Evolutionary conservation across 2,329 filamentous ascomycete genomes (phyloP), one percentile per base, ranked within the genome.

Genomic region (Pestalotiopsis sp.): DNA sequence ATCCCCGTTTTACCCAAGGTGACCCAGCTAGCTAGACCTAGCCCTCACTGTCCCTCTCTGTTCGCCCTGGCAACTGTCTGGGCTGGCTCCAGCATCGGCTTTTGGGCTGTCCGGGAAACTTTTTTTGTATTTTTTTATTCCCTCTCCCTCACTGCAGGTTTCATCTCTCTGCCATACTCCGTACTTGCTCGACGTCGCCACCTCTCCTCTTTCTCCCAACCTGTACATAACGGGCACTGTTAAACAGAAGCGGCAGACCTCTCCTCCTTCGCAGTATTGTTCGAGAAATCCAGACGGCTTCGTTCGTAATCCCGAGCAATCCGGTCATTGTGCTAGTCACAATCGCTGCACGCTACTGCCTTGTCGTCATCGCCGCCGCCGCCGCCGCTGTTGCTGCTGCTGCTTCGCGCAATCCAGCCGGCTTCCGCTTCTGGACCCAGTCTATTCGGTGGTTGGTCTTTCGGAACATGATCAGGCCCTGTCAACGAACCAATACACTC

Each of bases 391-490:
- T 17, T 36, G 25, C 59, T 38, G 20, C 31, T 62, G 55, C 64
- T 20, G 60, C 71, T 71, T 69, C 68, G 71, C 72, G 71, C 72
- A 72, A 72, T 74, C 71, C 71, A 72, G 68, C 74, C 70, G 71
- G 72, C 75, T 75, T 72, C 74, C 71, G 72, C 72, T 71, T 72
- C 59, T 62, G 59, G 59, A 62, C 72, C 52, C 52, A 74, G 69
- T 67, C 72, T 72, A 65, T 70, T 69, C 71, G 71, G 72, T 77
- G 74, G 74, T 76, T 76, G 74, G 74, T 72, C 74, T 72, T 71
- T 74, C 27, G 27, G 59, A 52, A 62, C 59, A 62, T 62, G 59
- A 62, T 20, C 59, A 38, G 59, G 59, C 14, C 27, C 23, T 36
- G 31, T 52, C 45, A 52, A 52, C 45, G 45, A 52, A 52, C 45